Evolutionary conservation across 1,139 yeast species (phyloP).

Genomic region (Blastobotrys malaysiensis): DNA sequence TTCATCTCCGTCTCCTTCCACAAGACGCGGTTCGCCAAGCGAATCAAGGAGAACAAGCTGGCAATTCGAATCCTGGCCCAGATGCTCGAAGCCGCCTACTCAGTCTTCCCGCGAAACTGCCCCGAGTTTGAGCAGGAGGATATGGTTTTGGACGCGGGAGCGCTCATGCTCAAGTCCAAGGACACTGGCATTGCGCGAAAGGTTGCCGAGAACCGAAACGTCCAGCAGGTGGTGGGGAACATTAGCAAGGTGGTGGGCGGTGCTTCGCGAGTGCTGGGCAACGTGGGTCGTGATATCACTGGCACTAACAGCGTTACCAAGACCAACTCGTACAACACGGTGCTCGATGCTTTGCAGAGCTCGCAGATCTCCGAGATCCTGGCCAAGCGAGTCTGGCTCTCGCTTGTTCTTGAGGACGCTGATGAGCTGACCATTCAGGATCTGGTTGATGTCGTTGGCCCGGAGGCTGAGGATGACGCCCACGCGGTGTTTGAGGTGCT

Average conservation of each 20-base stretch:
- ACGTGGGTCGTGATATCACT: conserved; percentile 29
- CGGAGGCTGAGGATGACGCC: conserved; percentile 29
- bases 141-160: conserved; percentile 27
- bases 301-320: conserved; percentile 11
- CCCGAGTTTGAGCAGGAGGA: conserved; percentile 38
- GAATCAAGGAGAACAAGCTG: conserved; percentile 37
- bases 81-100: conserved; percentile 33
- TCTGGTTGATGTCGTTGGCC: conserved; percentile 35
- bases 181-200: conserved; percentile 18
- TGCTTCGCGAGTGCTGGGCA: conserved; percentile 30
- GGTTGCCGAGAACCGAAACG: conserved; percentile 21
- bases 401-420: conserved; percentile 38
- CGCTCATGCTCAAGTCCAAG: conserved; percentile 22
- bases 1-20: conserved; percentile 40
- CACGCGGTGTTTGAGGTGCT: conserved; percentile 33
- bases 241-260: conserved; percentile 30
- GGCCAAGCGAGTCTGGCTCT: conserved; percentile 39
- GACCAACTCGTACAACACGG: conserved; percentile 27
- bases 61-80: conserved; percentile 30
- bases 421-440: conserved; percentile 34
- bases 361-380: conserved; percentile 30
- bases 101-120: conserved; percentile 36
- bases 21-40: conserved; percentile 36
- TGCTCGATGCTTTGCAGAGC: conserved; percentile 34
- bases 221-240: conserved; percentile 27